Evolutionary conservation across 176 grass and related monocot species (phyloP).

Genomic region (Elymus sibiricus): DNA sequence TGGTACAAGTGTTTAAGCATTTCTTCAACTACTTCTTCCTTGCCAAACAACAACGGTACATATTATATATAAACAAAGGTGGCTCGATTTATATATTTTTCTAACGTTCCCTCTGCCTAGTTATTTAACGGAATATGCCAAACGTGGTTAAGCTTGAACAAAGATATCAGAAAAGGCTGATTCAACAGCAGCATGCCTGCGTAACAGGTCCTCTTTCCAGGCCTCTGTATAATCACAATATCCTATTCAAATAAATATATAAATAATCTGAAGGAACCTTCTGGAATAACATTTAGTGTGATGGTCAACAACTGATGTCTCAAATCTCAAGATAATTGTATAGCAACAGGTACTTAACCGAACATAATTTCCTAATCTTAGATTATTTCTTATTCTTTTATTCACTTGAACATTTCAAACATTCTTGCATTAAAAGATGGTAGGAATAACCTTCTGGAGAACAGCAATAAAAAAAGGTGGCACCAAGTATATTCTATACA

Average conservation of each 20-base stretch:
- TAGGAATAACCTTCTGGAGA: not conserved
- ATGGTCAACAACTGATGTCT: not conserved
- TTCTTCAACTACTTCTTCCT: not conserved
- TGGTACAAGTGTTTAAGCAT: not conserved
- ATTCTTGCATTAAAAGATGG: not conserved
- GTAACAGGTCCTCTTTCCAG: not conserved
- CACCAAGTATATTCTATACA: not conserved
- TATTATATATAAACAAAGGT: not conserved
- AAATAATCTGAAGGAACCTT: not conserved
- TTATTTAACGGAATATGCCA: not conserved
- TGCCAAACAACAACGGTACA: not conserved
- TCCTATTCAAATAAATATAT: constrained; percentile 15
- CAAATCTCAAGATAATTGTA: not conserved
- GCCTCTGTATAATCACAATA: not conserved
- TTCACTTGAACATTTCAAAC: not conserved
- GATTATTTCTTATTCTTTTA: not conserved
- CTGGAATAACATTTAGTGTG: not conserved
- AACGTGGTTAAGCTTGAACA: not conserved
- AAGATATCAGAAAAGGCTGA: not conserved
- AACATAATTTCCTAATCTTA: constrained; percentile 5
- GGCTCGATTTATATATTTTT: not conserved
- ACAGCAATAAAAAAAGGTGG: not conserved
- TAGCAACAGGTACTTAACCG: not conserved
- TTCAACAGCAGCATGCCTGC: not conserved
- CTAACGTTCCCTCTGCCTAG: not conserved